A percentile compares a stretch with the other conserved stretches of the same genome.
Evolutionary conservation across 1,284 basidiomycete species (phyloP).

Genomic region (Bjerkandera adusta): DNA sequence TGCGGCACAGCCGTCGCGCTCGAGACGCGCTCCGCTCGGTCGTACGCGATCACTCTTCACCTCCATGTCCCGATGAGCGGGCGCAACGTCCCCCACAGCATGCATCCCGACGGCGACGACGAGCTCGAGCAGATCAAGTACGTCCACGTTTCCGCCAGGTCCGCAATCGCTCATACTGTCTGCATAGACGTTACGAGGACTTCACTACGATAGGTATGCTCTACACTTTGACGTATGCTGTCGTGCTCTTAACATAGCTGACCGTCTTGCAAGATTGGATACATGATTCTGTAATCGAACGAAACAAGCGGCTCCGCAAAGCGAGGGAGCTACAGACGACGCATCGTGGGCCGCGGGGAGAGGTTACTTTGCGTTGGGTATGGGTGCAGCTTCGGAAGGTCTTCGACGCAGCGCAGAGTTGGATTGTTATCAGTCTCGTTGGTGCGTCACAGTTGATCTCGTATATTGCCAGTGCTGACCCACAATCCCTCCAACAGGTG

Average conservation of each 20-base stretch:
- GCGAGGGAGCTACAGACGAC: slow-evolving; percentile 47
- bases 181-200: slow-evolving; percentile 64
- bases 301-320: slow-evolving; percentile 69
- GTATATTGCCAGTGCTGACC: background rate
- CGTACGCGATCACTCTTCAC: background rate
- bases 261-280: slow-evolving; percentile 78
- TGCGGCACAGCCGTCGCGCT: no score
- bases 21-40: no score
- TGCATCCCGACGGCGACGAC: slow-evolving; percentile 24
- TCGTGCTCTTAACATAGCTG: slow-evolving; percentile 20
- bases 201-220: slow-evolving; percentile 75
- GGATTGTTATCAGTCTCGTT: slow-evolving; percentile 81
- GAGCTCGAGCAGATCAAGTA: slow-evolving; percentile 32
- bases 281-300: slow-evolving; percentile 87
- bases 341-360: slow-evolving; percentile 49
- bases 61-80: slow-evolving; percentile 12
- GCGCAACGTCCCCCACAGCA: slow-evolving; percentile 6
- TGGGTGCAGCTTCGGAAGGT: slow-evolving; percentile 61
- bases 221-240: slow-evolving; percentile 8
- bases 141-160: slow-evolving; percentile 8
- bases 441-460: slow-evolving; percentile 52
- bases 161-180: background rate
- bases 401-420: slow-evolving; percentile 53
- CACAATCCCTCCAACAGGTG: slow-evolving; percentile 48
- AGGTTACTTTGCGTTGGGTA: slow-evolving; percentile 52